These are phyloP conservation scores for Cavenderia fasciculata DNA, from an alignment of 78 protist species.

Conservation along the genomic window DNA sequence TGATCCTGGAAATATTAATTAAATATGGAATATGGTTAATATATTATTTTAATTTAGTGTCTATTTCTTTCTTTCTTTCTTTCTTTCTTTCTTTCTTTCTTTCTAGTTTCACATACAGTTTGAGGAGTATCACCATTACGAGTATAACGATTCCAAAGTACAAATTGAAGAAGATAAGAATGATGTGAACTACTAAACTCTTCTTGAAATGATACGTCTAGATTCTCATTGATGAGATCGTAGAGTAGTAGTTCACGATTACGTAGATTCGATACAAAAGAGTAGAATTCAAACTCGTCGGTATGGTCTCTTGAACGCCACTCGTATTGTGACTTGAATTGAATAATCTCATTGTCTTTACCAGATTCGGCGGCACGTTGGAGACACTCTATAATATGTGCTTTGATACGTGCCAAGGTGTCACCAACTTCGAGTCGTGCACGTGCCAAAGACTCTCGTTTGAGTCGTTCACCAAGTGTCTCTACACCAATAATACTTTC, in stretches of 20 bases:
- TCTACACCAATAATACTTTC: background rate
- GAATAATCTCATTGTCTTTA: slow-evolving; percentile 53
- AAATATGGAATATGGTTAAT: background rate
- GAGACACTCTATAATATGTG: slow-evolving; percentile 5
- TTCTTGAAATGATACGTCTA: slow-evolving; percentile 59
- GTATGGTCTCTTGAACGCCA: slow-evolving; percentile 1
- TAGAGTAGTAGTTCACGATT: slow-evolving; percentile 42
- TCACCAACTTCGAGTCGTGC: slow-evolving; percentile 33
- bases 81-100: too few relatives aligned
- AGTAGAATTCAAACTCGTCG: slow-evolving; percentile 45
- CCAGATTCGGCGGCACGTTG: slow-evolving; percentile 54
- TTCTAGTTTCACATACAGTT: slow-evolving; percentile 3
- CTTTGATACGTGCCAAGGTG: slow-evolving; percentile 5
- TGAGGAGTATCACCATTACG: slow-evolving; percentile 8
- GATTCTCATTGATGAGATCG: slow-evolving; percentile 40
- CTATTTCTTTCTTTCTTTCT: too few relatives aligned
- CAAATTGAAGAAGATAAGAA: slow-evolving; percentile 52
- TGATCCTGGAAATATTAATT: slow-evolving; percentile 26
- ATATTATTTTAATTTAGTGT: background rate
- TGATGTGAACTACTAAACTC: slow-evolving; percentile 63
- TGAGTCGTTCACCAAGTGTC: slow-evolving; percentile 43
- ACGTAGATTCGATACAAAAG: slow-evolving; percentile 54
- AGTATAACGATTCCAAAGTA: slow-evolving; percentile 53
- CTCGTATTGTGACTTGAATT: slow-evolving; percentile 62
- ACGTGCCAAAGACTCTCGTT: slow-evolving; percentile 5